These are phyloP conservation scores for Plasmodiophora brassicae DNA, from an alignment of 208 protist species.

Conservation along the genomic window DNA sequence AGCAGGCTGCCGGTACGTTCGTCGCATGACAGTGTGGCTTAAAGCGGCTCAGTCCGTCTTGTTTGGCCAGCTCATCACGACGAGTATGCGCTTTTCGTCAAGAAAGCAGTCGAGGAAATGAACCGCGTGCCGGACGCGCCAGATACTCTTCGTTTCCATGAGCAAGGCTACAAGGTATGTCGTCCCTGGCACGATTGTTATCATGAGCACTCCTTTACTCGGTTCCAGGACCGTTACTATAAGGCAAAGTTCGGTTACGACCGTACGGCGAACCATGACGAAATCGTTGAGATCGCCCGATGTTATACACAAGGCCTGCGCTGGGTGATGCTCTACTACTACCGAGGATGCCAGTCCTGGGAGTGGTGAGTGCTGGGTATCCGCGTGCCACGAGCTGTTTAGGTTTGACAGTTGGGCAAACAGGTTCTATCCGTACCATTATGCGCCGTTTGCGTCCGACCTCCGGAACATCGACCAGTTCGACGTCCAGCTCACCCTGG, in stretches of 20 bases:
- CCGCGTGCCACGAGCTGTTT: conserved; percentile 56
- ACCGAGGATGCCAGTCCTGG: conserved; percentile 62
- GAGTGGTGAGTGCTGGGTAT: conserved; percentile 49
- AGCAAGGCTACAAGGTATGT: background rate
- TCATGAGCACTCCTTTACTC: too few species aligned
- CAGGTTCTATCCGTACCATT: conserved; percentile 78
- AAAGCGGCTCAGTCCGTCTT: too few species aligned
- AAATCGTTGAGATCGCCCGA: background rate
- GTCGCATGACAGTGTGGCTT: too few species aligned
- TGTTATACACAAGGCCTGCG: conserved; percentile 66
- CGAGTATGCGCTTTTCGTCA: background rate
- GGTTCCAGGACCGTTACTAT: background rate
- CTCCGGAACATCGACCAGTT: conserved; percentile 53
- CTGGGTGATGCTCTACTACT: conserved; percentile 72
- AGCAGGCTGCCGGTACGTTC: background rate
- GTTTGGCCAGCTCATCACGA: background rate
- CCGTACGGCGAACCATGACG: background rate
- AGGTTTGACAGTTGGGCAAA: background rate
- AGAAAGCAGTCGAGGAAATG: background rate
- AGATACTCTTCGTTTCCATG: background rate
- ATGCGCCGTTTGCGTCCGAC: conserved; percentile 66
- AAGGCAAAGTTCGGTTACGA: background rate
- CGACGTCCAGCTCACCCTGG: conserved; percentile 47
- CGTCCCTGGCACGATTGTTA: background rate
- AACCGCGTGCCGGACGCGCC: background rate